These are phyloP conservation scores for Crepidotus variabilis DNA, from an alignment of 768 basidiomycete species.

Conservation along the genomic window DNA sequence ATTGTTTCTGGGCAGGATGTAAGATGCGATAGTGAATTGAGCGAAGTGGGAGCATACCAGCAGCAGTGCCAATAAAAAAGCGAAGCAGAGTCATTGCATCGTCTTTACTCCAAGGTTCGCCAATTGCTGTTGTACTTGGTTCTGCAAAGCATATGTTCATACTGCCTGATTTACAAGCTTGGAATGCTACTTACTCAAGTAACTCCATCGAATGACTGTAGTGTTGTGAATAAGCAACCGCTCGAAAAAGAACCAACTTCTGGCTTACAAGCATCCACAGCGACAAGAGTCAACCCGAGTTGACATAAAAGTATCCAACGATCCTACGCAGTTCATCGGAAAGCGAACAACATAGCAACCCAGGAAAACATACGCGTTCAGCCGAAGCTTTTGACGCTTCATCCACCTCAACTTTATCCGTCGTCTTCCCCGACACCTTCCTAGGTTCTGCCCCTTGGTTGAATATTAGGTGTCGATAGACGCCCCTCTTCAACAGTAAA, in stretches of 20 bases:
- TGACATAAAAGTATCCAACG: constrained; percentile 58
- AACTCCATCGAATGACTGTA: constrained; percentile 76
- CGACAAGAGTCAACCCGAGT: constrained; percentile 54
- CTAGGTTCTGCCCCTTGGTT: constrained; percentile 72
- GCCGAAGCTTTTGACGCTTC: background rate
- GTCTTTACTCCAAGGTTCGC: constrained; percentile 51
- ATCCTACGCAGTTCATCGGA: constrained; percentile 22
- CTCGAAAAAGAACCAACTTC: constrained; percentile 8
- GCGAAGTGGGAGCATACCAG: constrained; percentile 37
- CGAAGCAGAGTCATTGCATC: constrained; percentile 47
- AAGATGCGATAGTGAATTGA: background rate
- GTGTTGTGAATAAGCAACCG: too few relatives aligned
- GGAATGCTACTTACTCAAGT: constrained; percentile 42
- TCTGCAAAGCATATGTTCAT: constrained; percentile 24
- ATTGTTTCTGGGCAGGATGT: constrained; percentile 54
- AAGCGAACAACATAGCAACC: background rate
- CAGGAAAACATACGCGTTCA: background rate
- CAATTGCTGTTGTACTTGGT: constrained; percentile 29
- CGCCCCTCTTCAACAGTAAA: constrained; percentile 76
- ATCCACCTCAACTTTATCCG: background rate
- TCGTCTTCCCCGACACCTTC: constrained; percentile 26
- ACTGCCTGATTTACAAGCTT: background rate
- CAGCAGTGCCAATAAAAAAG: constrained; percentile 61
- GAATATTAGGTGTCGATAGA: constrained; percentile 78
- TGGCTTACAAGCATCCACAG: constrained; percentile 70